Conservation (phyloP, 1,284 basidiomycete genomes). For the Singerocomus inundabilis region DNA sequence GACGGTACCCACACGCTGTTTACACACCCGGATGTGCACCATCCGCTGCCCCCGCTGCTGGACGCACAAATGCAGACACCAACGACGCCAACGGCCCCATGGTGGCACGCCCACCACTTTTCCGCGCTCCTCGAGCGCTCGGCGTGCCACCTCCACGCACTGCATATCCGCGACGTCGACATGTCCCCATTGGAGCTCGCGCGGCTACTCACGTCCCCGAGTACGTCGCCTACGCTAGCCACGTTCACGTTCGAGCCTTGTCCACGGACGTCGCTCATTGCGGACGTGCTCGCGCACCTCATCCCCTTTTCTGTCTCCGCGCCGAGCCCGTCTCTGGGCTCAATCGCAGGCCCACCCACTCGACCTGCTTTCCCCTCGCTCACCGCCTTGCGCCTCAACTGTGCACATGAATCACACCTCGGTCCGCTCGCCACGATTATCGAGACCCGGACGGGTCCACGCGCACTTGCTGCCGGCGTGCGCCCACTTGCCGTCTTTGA, state of each 20-base stretch:
- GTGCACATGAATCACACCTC: slow-evolving; percentile 24
- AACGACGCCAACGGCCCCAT: background rate
- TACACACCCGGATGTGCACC: slow-evolving; percentile 11
- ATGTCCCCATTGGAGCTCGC: slow-evolving; percentile 24
- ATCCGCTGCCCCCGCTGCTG: background rate
- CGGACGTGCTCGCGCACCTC: slow-evolving; percentile 18
- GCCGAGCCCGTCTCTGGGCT: background rate
- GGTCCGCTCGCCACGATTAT: slow-evolving; percentile 18
- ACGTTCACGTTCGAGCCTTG: slow-evolving; percentile 26
- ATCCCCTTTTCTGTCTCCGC: background rate
- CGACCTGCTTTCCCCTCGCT: slow-evolving; percentile 16
- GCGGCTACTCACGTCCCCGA: slow-evolving; percentile 22
- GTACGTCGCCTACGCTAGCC: slow-evolving; percentile 18
- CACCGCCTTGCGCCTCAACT: slow-evolving; percentile 19
- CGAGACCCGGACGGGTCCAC: slow-evolving; percentile 15
- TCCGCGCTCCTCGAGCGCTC: slow-evolving; percentile 26
- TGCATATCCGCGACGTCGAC: slow-evolving; percentile 23
- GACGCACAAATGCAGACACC: background rate
- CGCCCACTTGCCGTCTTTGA: slow-evolving; percentile 20
- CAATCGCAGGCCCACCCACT: background rate
- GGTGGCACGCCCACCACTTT: slow-evolving; percentile 27
- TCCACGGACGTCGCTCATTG: slow-evolving; percentile 19
- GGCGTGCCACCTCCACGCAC: slow-evolving; percentile 20
- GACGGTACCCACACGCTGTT: slow-evolving; percentile 1
- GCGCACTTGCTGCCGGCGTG: slow-evolving; percentile 12